Evolutionary conservation across 495 filamentous ascomycete genomes (phyloP), one percentile per base, ranked within the genome.

Genomic region (Lasiosphaeria ovina): DNA sequence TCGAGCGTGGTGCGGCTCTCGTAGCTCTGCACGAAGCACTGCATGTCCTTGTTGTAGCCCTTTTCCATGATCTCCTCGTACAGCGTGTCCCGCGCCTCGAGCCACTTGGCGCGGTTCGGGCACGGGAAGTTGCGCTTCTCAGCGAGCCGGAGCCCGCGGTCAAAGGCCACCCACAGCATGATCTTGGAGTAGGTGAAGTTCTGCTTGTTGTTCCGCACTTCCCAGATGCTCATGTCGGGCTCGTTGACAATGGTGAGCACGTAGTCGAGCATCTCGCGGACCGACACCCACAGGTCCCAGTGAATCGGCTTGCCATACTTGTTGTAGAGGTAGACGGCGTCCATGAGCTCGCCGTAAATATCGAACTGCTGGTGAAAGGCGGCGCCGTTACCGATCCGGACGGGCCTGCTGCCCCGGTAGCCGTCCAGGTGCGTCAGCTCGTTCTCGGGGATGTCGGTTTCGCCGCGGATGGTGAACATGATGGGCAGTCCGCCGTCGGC

Each of bases 181-280:
- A 91, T 80, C 63, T 89, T 87, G 12, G 84, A 87, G 71, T 89
- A 90, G 49, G 86, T 79, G 62, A 89, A 91, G 69, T 89, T 82
- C 66, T 90, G 86, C 69, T 86, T 85, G 61, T 84, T 76, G 49
- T 87, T 87, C 54, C 87, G 83, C 17, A 89, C 87, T 68, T 91
- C 88, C 88, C 88, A 90, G 65, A 91, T 90, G 14, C 85, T 88
- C 87, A 89, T 89, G 70, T 91, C 88, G 17, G 85, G 84, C 49
- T 86, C 69, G 61, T 77, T 60, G 57, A 77, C 71, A 64, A 84
- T 81, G 35, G 80, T 83, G 44, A 84, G 60, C 32, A 83, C 81
- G 58, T 80, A 82, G 63, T 84, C 76, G 32, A 62, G 65, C 62
- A 73, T 68, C 53, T 67, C 17, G 14, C 71, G 67, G 8, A 73